Conservation (phyloP, 331 rosid genomes). For the Dryas integrifolia region DNA sequence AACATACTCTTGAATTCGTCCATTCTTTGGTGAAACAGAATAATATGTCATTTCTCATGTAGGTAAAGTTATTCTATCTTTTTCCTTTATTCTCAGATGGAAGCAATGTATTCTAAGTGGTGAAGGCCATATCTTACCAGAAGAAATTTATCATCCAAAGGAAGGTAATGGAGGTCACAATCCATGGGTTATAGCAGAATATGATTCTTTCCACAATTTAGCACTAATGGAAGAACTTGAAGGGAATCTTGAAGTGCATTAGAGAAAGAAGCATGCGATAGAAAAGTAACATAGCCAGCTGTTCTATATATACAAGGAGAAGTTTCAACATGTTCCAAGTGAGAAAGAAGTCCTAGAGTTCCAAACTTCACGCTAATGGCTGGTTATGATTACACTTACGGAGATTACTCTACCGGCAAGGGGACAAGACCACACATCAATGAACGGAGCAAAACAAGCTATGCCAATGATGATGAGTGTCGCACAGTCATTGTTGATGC, state of each 20-base stretch:
- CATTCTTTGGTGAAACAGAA: no score
- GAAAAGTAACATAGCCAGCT: not conserved
- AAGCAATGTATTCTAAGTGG: not conserved
- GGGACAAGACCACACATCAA: not conserved
- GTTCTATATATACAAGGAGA: constrained; percentile 7
- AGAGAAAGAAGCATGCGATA: not conserved
- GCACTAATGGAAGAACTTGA: constrained; percentile 14
- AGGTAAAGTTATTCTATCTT: constrained; percentile 4
- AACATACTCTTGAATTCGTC: no score
- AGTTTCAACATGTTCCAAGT: not conserved
- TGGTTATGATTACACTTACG: constrained; percentile 4
- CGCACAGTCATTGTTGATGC: constrained; percentile 16
- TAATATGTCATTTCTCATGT: not conserved
- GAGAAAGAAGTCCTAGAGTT: not conserved
- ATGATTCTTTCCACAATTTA: constrained; percentile 18
- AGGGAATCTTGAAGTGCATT: not conserved
- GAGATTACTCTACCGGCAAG: constrained; percentile 27
- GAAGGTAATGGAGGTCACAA: constrained; percentile 16
- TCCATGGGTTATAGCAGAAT: constrained; percentile 28
- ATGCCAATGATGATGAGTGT: constrained; percentile 5
- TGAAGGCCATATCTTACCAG: no score
- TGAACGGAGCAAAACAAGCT: constrained; percentile 24
- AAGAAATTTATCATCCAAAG: not conserved
- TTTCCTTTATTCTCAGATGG: not conserved
- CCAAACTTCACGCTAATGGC: constrained; percentile 23